Conservation (phyloP, 2,329 filamentous ascomycete species). For the Diaporthe ilicicola region DNA sequence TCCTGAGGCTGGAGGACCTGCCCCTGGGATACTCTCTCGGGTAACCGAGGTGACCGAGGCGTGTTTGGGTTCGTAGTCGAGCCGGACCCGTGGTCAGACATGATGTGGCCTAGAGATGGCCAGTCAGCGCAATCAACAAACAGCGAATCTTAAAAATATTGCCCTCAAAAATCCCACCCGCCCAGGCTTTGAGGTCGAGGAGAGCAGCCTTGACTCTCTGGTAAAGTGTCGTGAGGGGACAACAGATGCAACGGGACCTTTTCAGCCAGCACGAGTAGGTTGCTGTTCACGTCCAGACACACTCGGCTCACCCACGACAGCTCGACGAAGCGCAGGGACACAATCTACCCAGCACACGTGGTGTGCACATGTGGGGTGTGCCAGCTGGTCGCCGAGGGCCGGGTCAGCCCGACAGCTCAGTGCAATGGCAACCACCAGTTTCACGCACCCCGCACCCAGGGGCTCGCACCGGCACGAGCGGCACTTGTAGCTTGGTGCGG, state of each 20-base stretch:
- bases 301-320: background rate
- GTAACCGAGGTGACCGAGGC: background rate
- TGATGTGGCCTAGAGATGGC: background rate
- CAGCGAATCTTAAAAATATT: background rate
- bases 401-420: background rate
- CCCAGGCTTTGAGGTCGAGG: constrained; percentile 19
- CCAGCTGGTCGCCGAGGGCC: background rate
- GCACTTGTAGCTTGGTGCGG: background rate
- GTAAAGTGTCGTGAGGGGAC: background rate
- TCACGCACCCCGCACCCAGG: background rate
- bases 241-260: background rate
- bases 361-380: background rate
- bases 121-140: constrained; percentile 4
- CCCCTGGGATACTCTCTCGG: background rate
- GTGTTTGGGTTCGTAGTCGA: constrained; percentile 24
- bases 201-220: constrained; percentile 24
- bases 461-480: background rate
- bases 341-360: background rate
- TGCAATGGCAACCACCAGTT: background rate
- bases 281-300: background rate
- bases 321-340: background rate
- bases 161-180: constrained; percentile 19
- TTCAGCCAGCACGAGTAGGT: background rate
- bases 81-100: background rate
- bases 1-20: background rate